A percentile compares a stretch with the other conserved stretches of the same genome.
These are phyloP conservation scores for Ilyonectria destructans DNA, from an alignment of 2,329 filamentous ascomycete species.

Conservation along the genomic window DNA sequence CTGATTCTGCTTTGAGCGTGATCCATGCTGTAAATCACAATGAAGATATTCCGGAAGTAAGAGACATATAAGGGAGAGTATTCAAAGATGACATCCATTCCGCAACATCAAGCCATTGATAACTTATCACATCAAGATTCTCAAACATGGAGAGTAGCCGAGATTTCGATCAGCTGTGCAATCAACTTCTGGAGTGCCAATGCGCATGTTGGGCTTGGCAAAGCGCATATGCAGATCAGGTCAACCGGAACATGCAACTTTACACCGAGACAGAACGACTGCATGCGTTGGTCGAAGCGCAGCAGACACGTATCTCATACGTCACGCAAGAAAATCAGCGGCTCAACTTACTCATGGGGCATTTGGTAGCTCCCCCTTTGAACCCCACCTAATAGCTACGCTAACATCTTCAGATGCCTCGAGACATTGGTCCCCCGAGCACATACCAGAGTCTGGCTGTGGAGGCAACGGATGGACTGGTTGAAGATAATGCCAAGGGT, in stretches of 20 bases:
- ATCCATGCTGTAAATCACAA: not conserved
- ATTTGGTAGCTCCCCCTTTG: slow-evolving; percentile 1
- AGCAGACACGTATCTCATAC: not conserved
- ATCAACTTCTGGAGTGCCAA: not conserved
- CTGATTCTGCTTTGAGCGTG: not conserved
- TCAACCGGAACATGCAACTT: not conserved
- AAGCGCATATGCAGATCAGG: not conserved
- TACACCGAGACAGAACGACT: not conserved
- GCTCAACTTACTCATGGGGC: not conserved
- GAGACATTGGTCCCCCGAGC: not conserved
- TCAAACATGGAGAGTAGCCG: not conserved
- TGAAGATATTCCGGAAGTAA: slow-evolving; percentile 2
- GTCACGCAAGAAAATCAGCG: not conserved
- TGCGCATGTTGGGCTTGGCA: not conserved
- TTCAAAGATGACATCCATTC: not conserved
- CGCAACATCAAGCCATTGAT: not conserved
- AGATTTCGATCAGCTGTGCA: not conserved
- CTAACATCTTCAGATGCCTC: not conserved
- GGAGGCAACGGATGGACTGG: not conserved
- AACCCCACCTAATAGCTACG: not conserved
- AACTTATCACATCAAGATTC: not conserved
- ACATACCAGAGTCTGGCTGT: not conserved
- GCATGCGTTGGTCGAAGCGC: not conserved
- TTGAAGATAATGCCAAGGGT: not conserved
- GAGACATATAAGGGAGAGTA: not conserved